A percentile compares a stretch with the other conserved stretches of the same genome.
These are phyloP conservation scores for Pseudonitzschia pungens DNA, from an alignment of 108 stramenopile genomes.

Conservation along the genomic window DNA sequence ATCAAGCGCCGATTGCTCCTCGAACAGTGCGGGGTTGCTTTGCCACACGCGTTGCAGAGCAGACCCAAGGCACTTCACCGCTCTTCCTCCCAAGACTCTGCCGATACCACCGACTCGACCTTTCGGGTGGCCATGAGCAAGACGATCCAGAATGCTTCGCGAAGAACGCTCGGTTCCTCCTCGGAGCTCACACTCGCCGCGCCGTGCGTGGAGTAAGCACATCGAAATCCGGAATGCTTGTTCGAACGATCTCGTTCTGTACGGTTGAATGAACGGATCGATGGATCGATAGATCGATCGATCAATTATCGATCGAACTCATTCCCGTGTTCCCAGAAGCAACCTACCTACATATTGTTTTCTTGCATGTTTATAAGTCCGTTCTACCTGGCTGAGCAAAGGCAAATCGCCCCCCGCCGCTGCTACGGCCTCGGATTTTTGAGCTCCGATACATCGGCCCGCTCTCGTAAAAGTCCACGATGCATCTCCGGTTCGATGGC, in stretches of 20 bases:
- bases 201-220: conserved; percentile 4
- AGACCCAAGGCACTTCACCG: not conserved
- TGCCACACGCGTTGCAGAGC: conserved; percentile 9
- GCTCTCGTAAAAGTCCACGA: no score
- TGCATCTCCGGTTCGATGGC: no score
- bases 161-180: not conserved
- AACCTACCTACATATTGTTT: not conserved
- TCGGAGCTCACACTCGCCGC: not conserved
- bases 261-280: no score
- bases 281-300: no score
- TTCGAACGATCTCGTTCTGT: no score
- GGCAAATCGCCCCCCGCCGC: not conserved
- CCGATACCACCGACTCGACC: not conserved
- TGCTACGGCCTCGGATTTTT: no score
- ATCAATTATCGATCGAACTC: not conserved
- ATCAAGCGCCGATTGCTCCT: conserved; percentile 36
- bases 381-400: not conserved
- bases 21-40: conserved; percentile 22
- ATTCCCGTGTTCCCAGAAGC: not conserved
- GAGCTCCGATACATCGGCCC: no score
- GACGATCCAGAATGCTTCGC: not conserved
- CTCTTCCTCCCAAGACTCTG: not conserved
- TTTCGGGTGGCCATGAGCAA: not conserved
- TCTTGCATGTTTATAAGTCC: not conserved
- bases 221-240: not conserved